phyloP scores from a whole-genome alignment of 345 rosid species.

The Excoecaria agallocha region DNA sequence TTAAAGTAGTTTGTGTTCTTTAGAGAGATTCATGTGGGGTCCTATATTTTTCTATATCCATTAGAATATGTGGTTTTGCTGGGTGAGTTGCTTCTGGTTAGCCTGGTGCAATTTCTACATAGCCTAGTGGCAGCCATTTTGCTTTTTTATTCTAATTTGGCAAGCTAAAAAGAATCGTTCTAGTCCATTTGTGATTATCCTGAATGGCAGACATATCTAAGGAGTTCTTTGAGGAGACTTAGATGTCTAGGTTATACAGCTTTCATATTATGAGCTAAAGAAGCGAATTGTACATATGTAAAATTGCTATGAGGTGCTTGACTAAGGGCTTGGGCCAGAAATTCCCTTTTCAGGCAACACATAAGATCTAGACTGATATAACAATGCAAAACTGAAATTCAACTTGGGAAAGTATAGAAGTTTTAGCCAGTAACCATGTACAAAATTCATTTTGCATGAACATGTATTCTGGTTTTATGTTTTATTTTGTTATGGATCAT shows the following conservation, averaged over 20 bases:
- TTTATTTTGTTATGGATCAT: not conserved
- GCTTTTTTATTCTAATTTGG: not conserved
- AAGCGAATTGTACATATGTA: not conserved
- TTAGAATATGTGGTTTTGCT: not conserved
- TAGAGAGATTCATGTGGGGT: not conserved
- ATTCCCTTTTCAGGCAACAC: not conserved
- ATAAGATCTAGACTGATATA: not conserved
- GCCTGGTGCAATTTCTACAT: not conserved
- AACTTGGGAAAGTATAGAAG: not conserved
- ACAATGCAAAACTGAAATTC: not conserved
- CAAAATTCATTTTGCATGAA: not conserved
- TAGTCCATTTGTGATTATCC: not conserved
- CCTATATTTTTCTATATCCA: not conserved
- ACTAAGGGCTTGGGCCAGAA: not conserved
- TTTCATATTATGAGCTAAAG: not conserved
- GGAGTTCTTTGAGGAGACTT: not conserved
- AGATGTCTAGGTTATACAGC: not conserved
- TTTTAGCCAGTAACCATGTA: not conserved
- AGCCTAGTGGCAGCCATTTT: not conserved
- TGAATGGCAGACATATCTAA: not conserved
- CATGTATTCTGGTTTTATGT: not conserved
- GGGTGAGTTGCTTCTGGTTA: not conserved
- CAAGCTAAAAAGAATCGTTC: too few species aligned
- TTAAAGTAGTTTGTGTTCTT: not conserved
- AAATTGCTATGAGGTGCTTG: not conserved